phyloP scores from a whole-genome alignment of 768 basidiomycete genomes.

The Termitomyces titanicus region DNA sequence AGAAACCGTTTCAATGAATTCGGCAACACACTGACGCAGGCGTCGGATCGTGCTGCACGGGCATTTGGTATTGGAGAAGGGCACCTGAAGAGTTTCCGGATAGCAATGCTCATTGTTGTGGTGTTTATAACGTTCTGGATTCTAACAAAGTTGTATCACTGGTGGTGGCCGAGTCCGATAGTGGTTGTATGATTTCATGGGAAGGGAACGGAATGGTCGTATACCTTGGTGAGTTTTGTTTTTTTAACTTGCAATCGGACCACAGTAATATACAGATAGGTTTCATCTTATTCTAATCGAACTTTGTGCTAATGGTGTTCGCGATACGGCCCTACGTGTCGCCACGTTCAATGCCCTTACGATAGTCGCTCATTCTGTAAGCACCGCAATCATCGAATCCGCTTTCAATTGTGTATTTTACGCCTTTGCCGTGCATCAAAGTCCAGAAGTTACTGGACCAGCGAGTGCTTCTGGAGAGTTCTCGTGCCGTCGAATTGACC shows the following conservation, averaged over 20 bases:
- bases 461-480: no score
- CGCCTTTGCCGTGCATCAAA: no score
- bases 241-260: not conserved
- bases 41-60: slow-evolving; percentile 65
- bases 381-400: no score
- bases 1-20: slow-evolving; percentile 67
- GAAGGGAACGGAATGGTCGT: not conserved
- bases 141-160: slow-evolving; percentile 43
- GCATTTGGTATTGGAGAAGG: slow-evolving; percentile 71
- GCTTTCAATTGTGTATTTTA: no score
- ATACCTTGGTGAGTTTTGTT: slow-evolving; percentile 7
- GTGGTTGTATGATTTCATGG: not conserved
- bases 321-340: not conserved
- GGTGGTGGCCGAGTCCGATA: slow-evolving; percentile 35
- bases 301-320: not conserved
- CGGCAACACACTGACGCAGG: slow-evolving; percentile 56
- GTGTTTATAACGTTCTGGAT: slow-evolving; percentile 58
- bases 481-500: no score
- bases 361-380: no score
- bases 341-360: not conserved
- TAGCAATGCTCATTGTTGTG: slow-evolving; percentile 57
- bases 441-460: no score
- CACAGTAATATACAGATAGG: not conserved
- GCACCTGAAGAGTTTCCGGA: slow-evolving; percentile 64
- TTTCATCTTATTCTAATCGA: not conserved